Evolutionary conservation across 2,329 filamentous ascomycete genomes (phyloP).

Genomic region (Cladophialophora carrionii): DNA sequence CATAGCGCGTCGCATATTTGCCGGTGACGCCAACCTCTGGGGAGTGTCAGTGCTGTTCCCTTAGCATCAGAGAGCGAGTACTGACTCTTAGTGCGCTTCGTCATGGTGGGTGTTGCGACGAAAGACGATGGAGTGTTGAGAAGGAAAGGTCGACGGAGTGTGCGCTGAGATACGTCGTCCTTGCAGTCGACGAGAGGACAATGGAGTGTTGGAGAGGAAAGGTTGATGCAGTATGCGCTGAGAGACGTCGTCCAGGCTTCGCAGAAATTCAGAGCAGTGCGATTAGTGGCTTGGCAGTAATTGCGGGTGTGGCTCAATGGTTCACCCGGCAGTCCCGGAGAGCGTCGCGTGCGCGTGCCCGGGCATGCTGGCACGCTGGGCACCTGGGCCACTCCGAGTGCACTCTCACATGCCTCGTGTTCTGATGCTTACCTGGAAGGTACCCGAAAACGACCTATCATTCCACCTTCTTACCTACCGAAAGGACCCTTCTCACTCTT

Average conservation of each 20-base stretch:
- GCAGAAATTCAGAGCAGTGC: slow-evolving; percentile 7
- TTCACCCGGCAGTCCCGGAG: background rate
- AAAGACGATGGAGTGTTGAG: slow-evolving; percentile 17
- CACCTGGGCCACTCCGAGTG: background rate
- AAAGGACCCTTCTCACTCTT: background rate
- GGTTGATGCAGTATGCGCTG: slow-evolving; percentile 16
- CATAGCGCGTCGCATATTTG: slow-evolving; percentile 98
- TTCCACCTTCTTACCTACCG: slow-evolving; percentile 13
- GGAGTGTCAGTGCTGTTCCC: slow-evolving; percentile 19
- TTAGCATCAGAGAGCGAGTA: slow-evolving; percentile 19
- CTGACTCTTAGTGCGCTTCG: slow-evolving; percentile 86
- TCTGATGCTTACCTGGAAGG: background rate
- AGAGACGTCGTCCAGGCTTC: slow-evolving; percentile 22
- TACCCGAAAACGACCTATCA: slow-evolving; percentile 16
- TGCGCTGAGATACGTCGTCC: slow-evolving; percentile 24
- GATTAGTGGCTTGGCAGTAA: slow-evolving; percentile 15
- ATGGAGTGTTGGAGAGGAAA: slow-evolving; percentile 26
- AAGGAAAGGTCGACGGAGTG: slow-evolving; percentile 28
- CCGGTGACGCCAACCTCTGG: slow-evolving; percentile 93
- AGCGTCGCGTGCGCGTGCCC: too few relatives aligned
- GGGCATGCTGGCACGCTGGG: too few relatives aligned
- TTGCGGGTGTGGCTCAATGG: background rate
- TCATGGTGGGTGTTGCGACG: slow-evolving; percentile 68
- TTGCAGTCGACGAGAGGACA: too few relatives aligned
- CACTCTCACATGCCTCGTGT: background rate